These are phyloP conservation scores for Aspergillus conjunctus DNA, from an alignment of 495 filamentous ascomycete species.

Conservation along the genomic window DNA sequence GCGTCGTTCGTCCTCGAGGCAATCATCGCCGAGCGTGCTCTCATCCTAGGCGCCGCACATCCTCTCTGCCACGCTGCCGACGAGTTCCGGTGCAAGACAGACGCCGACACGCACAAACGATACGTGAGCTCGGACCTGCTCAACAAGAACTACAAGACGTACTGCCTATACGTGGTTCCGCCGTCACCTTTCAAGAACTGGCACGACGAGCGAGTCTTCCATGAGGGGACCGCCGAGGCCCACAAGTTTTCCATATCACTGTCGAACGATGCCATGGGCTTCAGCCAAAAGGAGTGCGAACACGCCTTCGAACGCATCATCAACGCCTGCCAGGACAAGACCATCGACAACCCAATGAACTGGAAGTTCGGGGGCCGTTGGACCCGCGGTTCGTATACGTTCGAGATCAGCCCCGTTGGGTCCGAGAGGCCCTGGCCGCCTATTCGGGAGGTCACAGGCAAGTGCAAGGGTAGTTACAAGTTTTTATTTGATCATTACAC, in stretches of 20 bases:
- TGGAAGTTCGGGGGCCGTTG: conserved; percentile 36
- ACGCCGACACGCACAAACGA: background rate
- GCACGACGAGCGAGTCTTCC: conserved; percentile 13
- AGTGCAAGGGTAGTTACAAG: conserved; percentile 21
- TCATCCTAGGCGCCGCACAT: conserved; percentile 10
- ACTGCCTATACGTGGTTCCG: background rate
- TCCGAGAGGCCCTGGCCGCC: conserved; percentile 20
- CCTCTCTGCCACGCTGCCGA: conserved; percentile 15
- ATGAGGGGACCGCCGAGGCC: conserved; percentile 24
- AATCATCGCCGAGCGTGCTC: conserved; percentile 20
- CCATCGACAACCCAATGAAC: conserved; percentile 36
- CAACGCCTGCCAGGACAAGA: conserved; percentile 35
- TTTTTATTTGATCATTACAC: background rate
- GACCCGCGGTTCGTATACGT: conserved; percentile 20
- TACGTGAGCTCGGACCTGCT: background rate
- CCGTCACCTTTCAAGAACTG: background rate
- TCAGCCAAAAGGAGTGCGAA: conserved; percentile 21
- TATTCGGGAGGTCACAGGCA: conserved; percentile 18
- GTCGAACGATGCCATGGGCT: background rate
- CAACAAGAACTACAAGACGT: conserved; percentile 9
- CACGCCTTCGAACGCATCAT: conserved; percentile 24
- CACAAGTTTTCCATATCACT: conserved; percentile 19
- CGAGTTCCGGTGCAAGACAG: conserved; percentile 24
- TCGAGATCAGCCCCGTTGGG: conserved; percentile 20
- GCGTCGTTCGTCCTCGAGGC: conserved; percentile 25